phyloP scores from a whole-genome alignment of 805 yeast species.

The Yamadazyma philogaea region DNA sequence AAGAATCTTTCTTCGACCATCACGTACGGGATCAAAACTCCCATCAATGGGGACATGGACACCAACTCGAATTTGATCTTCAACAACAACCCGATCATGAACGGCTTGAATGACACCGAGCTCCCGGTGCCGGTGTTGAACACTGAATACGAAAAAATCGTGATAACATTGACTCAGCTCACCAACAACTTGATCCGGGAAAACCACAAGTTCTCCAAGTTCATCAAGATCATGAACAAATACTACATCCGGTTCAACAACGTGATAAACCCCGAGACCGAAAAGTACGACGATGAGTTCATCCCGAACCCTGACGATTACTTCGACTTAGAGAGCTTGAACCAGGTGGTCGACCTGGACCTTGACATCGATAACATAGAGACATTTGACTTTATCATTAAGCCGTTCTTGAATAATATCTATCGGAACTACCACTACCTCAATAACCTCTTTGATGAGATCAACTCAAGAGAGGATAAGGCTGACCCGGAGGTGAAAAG shows the following conservation, averaged over 20 bases:
- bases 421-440: conserved; percentile 35
- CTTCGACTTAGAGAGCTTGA: conserved; percentile 7
- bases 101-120: conserved; percentile 18
- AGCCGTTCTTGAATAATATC: conserved; percentile 33
- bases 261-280: conserved; percentile 7
- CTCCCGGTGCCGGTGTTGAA: conserved; percentile 17
- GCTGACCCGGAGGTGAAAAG: conserved; percentile 7
- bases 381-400: conserved; percentile 32
- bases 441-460: conserved; percentile 14
- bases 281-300: conserved; percentile 2
- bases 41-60: background rate
- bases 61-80: conserved; percentile 25
- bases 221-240: conserved; percentile 25
- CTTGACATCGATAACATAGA: conserved; percentile 34
- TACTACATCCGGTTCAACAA: conserved; percentile 28
- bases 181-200: conserved; percentile 36
- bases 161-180: conserved; percentile 31
- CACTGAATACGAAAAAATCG: conserved; percentile 30
- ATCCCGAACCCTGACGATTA: conserved; percentile 32
- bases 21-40: conserved; percentile 22
- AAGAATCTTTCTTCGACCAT: conserved; percentile 28
- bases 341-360: conserved; percentile 7
- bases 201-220: conserved; percentile 33
- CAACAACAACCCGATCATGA: conserved; percentile 32
- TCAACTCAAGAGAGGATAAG: conserved; percentile 7